These are phyloP conservation scores for Pichia membranifaciens DNA, from an alignment of 805 yeast genomes.

Conservation along the genomic window DNA sequence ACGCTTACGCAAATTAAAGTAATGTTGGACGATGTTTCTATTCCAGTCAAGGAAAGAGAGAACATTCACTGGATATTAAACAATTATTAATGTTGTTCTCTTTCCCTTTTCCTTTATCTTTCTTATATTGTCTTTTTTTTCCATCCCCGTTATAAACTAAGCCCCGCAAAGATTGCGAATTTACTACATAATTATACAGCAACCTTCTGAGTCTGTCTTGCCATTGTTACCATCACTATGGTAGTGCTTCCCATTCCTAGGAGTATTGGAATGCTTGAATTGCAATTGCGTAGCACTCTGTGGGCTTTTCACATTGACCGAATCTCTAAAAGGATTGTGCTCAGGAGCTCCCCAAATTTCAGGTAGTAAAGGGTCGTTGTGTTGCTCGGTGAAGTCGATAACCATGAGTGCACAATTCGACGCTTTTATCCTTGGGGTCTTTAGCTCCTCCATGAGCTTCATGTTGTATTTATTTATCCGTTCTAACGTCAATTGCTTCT, in stretches of 20 bases:
- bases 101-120: background rate
- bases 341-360: slow-evolving; percentile 33
- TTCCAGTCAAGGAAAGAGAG: slow-evolving; percentile 30
- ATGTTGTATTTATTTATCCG: slow-evolving; percentile 53
- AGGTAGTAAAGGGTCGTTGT: slow-evolving; percentile 44
- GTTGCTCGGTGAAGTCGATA: slow-evolving; percentile 37
- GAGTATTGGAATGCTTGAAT: background rate
- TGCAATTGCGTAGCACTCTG: background rate
- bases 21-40: slow-evolving; percentile 26
- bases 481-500: slow-evolving; percentile 47
- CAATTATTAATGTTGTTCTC: background rate
- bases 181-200: slow-evolving; percentile 27
- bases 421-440: slow-evolving; percentile 55
- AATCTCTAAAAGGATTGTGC: slow-evolving; percentile 8
- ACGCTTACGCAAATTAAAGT: slow-evolving; percentile 33
- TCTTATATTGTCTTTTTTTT: too few species aligned
- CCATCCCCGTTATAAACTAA: too few species aligned
- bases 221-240: background rate
- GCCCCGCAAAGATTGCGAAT: slow-evolving; percentile 2
- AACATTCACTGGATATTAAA: slow-evolving; percentile 32
- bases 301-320: background rate
- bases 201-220: slow-evolving; percentile 13
- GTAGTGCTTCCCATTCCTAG: background rate
- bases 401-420: slow-evolving; percentile 52
- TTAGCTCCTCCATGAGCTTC: slow-evolving; percentile 45